Conservation (phyloP, 345 rosid genomes). For the Eucalyptus guilfoylei region DNA sequence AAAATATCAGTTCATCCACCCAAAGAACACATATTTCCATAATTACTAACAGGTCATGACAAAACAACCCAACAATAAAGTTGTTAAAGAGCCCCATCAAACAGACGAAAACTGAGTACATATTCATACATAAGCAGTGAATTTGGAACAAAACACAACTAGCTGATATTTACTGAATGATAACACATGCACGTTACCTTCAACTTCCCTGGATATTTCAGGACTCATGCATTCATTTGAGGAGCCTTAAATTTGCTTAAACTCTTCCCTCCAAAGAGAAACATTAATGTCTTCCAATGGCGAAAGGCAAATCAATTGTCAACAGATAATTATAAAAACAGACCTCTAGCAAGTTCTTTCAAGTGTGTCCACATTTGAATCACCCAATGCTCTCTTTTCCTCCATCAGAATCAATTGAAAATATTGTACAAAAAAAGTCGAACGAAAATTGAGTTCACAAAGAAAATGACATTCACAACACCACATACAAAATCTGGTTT, state of each 20-base stretch:
- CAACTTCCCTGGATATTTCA: neutral
- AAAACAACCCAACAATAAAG: neutral
- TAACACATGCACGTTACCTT: neutral
- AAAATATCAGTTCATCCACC: neutral
- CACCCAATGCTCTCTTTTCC: neutral
- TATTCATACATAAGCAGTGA: neutral
- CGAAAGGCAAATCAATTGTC: neutral
- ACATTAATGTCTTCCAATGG: neutral
- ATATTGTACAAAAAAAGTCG: neutral
- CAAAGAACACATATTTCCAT: neutral
- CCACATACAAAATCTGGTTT: neutral
- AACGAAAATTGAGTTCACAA: neutral
- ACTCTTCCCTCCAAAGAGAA: neutral
- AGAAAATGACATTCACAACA: neutral
- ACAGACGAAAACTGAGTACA: neutral
- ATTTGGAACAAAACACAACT: neutral
- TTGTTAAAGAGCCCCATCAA: neutral
- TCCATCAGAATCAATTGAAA: neutral
- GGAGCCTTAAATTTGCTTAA: neutral
- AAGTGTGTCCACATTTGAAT: neutral
- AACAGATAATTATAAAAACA: neutral
- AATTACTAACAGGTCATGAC: neutral
- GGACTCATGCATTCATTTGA: neutral
- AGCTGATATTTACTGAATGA: neutral
- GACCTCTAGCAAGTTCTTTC: neutral